phyloP scores from a whole-genome alignment of 1,284 basidiomycete genomes.

The Austroboletus niveus region DNA sequence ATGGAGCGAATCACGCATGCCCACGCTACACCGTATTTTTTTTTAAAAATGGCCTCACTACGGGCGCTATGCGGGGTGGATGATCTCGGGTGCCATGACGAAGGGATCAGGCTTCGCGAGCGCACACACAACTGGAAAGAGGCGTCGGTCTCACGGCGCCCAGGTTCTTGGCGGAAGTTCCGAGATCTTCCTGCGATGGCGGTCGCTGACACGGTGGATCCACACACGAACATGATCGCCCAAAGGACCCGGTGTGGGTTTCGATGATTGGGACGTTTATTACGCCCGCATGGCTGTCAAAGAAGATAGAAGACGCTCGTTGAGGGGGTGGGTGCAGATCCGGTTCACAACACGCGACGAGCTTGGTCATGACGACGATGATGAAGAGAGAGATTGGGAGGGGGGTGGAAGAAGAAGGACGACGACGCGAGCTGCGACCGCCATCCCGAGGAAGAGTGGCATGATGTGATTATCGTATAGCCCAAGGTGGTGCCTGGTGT shows the following conservation, averaged over 20 bases:
- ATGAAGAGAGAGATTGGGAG: background rate
- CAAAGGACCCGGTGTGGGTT: background rate
- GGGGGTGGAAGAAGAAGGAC: background rate
- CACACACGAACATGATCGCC: constrained; percentile 5
- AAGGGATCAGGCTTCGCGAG: background rate
- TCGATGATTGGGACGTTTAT: constrained; percentile 5
- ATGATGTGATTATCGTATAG: background rate
- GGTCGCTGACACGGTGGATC: constrained; percentile 5
- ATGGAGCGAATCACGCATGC: background rate
- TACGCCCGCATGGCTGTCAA: background rate
- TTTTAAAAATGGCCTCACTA: background rate
- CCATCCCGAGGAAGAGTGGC: background rate
- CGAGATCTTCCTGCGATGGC: background rate
- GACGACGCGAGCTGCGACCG: constrained; percentile 12
- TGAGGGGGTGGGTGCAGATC: background rate
- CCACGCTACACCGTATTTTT: background rate
- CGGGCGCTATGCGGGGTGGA: background rate
- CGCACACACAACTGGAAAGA: no score
- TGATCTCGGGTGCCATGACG: background rate
- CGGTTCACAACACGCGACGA: background rate
- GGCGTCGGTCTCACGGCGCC: no score
- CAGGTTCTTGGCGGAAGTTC: background rate
- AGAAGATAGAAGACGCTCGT: background rate
- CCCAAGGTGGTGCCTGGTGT: constrained; percentile 7
- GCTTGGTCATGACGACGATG: background rate